Percentiles rank a stretch among this genome's conserved stretches.
These are phyloP conservation scores for Xylaria sp. DNA, from an alignment of 2,329 filamentous ascomycete species.

Conservation along the genomic window DNA sequence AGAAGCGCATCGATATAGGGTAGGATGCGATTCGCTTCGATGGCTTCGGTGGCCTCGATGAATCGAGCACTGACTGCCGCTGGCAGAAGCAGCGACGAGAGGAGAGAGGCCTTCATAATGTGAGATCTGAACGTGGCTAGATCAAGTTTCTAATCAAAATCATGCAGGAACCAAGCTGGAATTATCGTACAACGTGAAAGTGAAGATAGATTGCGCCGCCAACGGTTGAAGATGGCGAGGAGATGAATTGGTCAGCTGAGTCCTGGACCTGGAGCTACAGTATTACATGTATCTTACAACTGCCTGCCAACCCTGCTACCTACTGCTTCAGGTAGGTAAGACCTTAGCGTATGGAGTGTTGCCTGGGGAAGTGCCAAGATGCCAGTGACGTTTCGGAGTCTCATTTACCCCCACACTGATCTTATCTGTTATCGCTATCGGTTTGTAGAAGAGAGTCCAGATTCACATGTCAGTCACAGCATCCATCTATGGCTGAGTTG, in stretches of 20 bases:
- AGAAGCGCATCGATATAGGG: slow-evolving; percentile 56
- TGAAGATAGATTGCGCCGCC: not conserved
- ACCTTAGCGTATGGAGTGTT: not conserved
- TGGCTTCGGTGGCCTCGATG: slow-evolving; percentile 62
- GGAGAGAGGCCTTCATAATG: slow-evolving; percentile 59
- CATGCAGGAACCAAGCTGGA: not conserved
- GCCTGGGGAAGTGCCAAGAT: slow-evolving; percentile 25
- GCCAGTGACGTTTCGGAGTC: slow-evolving; percentile 30
- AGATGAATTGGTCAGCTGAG: not conserved
- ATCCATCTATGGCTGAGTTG: no score
- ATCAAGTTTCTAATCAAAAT: not conserved
- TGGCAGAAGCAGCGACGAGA: slow-evolving; percentile 65
- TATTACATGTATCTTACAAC: no score
- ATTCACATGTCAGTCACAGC: not conserved
- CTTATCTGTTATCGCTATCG: slow-evolving; percentile 8
- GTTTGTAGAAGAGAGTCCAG: not conserved
- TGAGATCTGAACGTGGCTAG: not conserved
- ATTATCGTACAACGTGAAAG: not conserved
- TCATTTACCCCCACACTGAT: not conserved
- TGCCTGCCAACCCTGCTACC: no score
- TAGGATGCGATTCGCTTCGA: slow-evolving; percentile 63
- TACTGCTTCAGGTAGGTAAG: no score
- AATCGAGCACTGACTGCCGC: slow-evolving; percentile 65
- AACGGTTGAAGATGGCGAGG: not conserved
- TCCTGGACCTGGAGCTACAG: no score